A percentile compares a stretch with the other conserved stretches of the same genome.
These are phyloP conservation scores for Geotrichum citri-aurantii DNA, from an alignment of 1,139 yeast species.

Conservation along the genomic window DNA sequence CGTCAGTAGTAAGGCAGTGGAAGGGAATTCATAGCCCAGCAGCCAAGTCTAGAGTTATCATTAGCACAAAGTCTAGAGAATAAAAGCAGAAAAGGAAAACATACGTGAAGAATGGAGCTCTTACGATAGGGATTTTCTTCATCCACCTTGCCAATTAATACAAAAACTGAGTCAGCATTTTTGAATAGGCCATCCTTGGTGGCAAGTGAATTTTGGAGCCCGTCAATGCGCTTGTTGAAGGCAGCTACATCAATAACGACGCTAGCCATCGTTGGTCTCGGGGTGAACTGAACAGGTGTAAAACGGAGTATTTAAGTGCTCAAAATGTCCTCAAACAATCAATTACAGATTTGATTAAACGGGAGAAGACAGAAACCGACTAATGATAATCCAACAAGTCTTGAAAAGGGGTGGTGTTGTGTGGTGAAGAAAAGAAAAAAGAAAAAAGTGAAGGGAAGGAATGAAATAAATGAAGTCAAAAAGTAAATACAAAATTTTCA, in stretches of 20 bases:
- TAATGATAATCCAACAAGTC: not conserved
- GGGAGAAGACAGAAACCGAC: not conserved
- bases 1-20: conserved; percentile 68
- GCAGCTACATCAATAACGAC: conserved; percentile 41
- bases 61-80: not conserved
- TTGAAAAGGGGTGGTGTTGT: not conserved
- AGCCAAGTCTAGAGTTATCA: conserved; percentile 56
- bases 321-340: not conserved
- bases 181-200: conserved; percentile 41
- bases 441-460: not conserved
- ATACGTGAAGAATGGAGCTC: conserved; percentile 68
- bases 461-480: not conserved
- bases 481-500: conserved; percentile 3
- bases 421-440: not conserved
- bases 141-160: conserved; percentile 76
- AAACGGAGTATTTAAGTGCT: not conserved
- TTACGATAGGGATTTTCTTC: conserved; percentile 88
- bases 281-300: not conserved
- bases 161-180: conserved; percentile 52
- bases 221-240: conserved; percentile 42
- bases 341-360: not conserved
- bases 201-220: conserved; percentile 39
- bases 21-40: conserved; percentile 91
- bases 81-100: conserved; percentile 10
- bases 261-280: conserved; percentile 22